These are phyloP conservation scores for Ambrosia trifida DNA, from an alignment of 129 eudicot genomes.

Conservation along the genomic window DNA sequence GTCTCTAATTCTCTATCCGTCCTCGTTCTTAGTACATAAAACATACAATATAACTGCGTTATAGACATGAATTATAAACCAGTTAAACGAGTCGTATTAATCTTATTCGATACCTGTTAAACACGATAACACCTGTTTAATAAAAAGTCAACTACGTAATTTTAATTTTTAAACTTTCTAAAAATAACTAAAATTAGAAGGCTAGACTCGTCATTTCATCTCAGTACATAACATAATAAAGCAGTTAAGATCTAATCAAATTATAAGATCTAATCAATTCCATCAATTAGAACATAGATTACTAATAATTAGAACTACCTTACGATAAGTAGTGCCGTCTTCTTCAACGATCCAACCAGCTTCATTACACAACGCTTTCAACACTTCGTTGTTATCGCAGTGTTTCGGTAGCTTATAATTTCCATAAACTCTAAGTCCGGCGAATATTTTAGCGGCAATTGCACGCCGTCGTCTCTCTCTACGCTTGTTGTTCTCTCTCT, in stretches of 20 bases:
- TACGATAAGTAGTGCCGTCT: constrained; percentile 92
- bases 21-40: too few relatives aligned
- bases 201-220: too few relatives aligned
- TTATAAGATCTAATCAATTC: background rate
- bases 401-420: constrained; percentile 91
- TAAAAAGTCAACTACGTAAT: too few relatives aligned
- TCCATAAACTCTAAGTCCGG: constrained; percentile 83
- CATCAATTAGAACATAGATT: too few relatives aligned
- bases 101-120: too few relatives aligned
- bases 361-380: constrained; percentile 87
- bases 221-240: background rate
- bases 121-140: too few relatives aligned
- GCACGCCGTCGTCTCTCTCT: constrained; percentile 92
- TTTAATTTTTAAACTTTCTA: too few relatives aligned
- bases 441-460: constrained; percentile 93
- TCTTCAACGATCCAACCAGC: constrained; percentile 98
- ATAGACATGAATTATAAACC: too few relatives aligned
- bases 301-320: constrained; percentile 38
- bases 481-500: constrained; percentile 93
- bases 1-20: too few relatives aligned
- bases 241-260: constrained; percentile 11
- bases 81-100: too few relatives aligned
- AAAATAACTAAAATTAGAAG: too few relatives aligned
- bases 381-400: constrained; percentile 92
- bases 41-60: too few relatives aligned